A percentile compares a stretch with the other conserved stretches of the same genome.
Evolutionary conservation across 345 rosid species (phyloP).

Genomic region (Salix dunnii): DNA sequence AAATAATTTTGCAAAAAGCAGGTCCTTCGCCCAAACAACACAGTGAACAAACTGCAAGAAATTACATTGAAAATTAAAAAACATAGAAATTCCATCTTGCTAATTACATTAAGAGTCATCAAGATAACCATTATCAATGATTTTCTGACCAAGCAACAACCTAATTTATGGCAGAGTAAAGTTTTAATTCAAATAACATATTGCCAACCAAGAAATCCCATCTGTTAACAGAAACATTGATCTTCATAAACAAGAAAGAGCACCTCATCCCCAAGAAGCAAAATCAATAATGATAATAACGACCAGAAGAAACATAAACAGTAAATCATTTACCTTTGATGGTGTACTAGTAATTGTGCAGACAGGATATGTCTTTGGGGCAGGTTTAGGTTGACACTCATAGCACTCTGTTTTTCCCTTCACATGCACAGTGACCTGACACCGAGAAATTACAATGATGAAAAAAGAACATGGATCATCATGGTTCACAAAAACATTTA

Average conservation of each 20-base stretch:
- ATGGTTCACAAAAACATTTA: conserved; percentile 13
- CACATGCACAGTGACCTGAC: conserved; percentile 83
- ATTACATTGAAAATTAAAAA: conserved; percentile 12
- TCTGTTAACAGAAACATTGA: background rate
- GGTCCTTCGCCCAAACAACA: conserved; percentile 97
- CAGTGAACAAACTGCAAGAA: conserved; percentile 91
- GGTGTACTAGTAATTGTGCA: conserved; percentile 99
- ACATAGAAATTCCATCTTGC: background rate
- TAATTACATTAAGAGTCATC: conserved; percentile 3
- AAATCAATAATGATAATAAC: background rate
- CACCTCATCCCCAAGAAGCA: background rate
- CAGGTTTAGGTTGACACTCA: conserved; percentile 92
- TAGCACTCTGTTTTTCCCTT: conserved; percentile 97
- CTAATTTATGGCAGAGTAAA: background rate
- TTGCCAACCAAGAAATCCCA: background rate
- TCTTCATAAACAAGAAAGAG: background rate
- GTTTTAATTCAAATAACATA: background rate
- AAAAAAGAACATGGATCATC: background rate
- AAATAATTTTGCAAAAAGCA: conserved; percentile 93
- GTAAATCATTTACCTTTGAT: conserved; percentile 62
- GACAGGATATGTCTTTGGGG: conserved; percentile 97
- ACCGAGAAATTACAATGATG: conserved; percentile 14
- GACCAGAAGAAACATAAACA: background rate
- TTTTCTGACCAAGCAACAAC: background rate
- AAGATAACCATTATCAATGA: background rate